A percentile compares a stretch with the other conserved stretches of the same genome.
Evolutionary conservation across 148 eudicot species (phyloP).

Genomic region (Amaranthus hypochondriacus): DNA sequence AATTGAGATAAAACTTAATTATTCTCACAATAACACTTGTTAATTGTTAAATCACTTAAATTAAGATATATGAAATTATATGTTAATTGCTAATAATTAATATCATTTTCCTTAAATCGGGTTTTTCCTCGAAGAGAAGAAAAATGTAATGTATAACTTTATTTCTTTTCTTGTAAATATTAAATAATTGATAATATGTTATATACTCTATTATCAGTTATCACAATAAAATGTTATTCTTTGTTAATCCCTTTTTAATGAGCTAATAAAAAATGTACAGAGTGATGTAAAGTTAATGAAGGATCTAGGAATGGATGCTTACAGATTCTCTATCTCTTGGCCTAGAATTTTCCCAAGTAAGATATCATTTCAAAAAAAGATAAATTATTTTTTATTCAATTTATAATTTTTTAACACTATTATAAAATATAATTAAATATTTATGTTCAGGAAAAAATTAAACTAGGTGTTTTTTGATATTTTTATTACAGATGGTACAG

Average conservation of each 20-base stretch:
- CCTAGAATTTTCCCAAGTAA: slow-evolving; percentile 92
- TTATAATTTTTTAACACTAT: background rate
- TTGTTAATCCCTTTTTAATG: background rate
- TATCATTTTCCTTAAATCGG: too few relatives aligned
- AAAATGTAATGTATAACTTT: too few relatives aligned
- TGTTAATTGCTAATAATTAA: too few relatives aligned
- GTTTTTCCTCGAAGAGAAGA: too few relatives aligned
- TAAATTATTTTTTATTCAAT: background rate
- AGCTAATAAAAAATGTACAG: slow-evolving; percentile 30
- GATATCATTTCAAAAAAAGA: background rate
- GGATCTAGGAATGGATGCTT: slow-evolving; percentile 93
- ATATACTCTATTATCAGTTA: too few relatives aligned
- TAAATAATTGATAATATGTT: too few relatives aligned
- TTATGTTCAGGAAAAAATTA: background rate
- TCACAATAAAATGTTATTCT: background rate
- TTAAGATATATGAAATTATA: too few relatives aligned
- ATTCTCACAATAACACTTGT: too few relatives aligned
- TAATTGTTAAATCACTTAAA: too few relatives aligned
- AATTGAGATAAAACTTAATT: too few relatives aligned
- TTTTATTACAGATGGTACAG: slow-evolving; percentile 72
- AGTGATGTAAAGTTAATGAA: slow-evolving; percentile 84
- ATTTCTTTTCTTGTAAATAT: too few relatives aligned
- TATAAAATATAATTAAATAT: background rate
- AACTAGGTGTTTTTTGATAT: background rate
- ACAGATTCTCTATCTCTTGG: slow-evolving; percentile 97